Percentiles rank a stretch among this genome's conserved stretches.
These are phyloP conservation scores for Coprinellus aureogranulatus DNA, from an alignment of 768 basidiomycete genomes.

Conservation along the genomic window DNA sequence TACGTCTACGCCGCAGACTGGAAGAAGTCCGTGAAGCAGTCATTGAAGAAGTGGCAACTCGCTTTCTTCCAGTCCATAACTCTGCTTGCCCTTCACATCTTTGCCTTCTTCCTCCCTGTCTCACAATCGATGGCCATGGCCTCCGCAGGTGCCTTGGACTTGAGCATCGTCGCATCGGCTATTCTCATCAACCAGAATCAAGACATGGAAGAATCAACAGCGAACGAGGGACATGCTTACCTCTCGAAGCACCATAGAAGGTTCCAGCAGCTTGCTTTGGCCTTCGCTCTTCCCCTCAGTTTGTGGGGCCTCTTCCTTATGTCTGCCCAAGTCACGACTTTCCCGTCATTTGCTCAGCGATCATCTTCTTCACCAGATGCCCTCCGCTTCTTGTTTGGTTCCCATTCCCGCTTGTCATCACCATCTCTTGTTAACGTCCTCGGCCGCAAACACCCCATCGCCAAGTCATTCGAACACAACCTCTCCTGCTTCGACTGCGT, in stretches of 20 bases:
- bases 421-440: conserved; percentile 41
- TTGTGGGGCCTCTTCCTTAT: conserved; percentile 45
- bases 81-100: conserved; percentile 32
- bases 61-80: conserved; percentile 25
- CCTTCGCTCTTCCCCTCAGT: conserved; percentile 53
- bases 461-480: conserved; percentile 54
- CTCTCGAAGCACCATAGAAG: conserved; percentile 35
- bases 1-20: conserved; percentile 56
- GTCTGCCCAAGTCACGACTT: conserved; percentile 30
- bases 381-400: no score
- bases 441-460: conserved; percentile 59
- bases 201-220: conserved; percentile 31
- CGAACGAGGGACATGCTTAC: conserved; percentile 24
- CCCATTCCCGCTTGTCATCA: background rate
- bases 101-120: conserved; percentile 31
- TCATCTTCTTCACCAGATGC: no score
- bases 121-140: conserved; percentile 25
- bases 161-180: conserved; percentile 34
- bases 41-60: conserved; percentile 50
- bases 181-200: conserved; percentile 38
- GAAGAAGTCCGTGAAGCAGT: conserved; percentile 44
- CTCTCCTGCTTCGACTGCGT: conserved; percentile 60
- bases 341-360: no score
- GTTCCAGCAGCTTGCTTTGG: conserved; percentile 49
- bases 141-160: conserved; percentile 31